phyloP scores from a whole-genome alignment of 2,329 filamentous ascomycete species.

The Aspergillus persii region DNA sequence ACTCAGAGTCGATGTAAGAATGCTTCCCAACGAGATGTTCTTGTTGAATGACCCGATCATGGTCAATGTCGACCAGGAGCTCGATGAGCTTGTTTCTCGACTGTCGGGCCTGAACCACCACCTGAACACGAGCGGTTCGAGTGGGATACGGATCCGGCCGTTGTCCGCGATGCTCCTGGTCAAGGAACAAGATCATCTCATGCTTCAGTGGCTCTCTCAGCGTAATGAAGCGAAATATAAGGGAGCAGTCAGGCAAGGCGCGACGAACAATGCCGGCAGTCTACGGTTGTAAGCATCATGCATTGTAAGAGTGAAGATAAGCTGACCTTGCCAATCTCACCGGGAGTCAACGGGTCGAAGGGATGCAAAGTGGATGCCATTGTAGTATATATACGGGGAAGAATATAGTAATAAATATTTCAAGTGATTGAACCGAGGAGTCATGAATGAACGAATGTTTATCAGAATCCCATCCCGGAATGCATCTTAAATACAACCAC shows the following conservation, averaged over 20 bases:
- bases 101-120: slow-evolving; percentile 9
- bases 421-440: too few relatives aligned
- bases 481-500: too few relatives aligned
- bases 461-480: too few relatives aligned
- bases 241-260: slow-evolving; percentile 30
- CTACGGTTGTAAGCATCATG: slow-evolving; percentile 1
- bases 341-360: slow-evolving; percentile 30
- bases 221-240: slow-evolving; percentile 52
- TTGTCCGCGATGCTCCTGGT: slow-evolving; percentile 40
- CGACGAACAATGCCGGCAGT: slow-evolving; percentile 33
- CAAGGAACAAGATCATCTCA: slow-evolving; percentile 48
- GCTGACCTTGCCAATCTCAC: slow-evolving; percentile 30
- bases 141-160: slow-evolving; percentile 21
- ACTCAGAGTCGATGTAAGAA: slow-evolving; percentile 35
- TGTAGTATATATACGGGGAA: too few relatives aligned
- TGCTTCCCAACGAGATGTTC: slow-evolving; percentile 25
- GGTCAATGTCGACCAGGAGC: slow-evolving; percentile 22
- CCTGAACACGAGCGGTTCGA: slow-evolving; percentile 44
- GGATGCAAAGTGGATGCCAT: slow-evolving; percentile 18
- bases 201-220: slow-evolving; percentile 52
- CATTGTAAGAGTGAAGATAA: too few relatives aligned
- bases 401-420: too few relatives aligned
- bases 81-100: slow-evolving; percentile 22
- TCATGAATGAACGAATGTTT: too few relatives aligned
- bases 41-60: slow-evolving; percentile 9